Percentiles rank a stretch among this genome's conserved stretches.
phyloP scores from a whole-genome alignment of 2,329 filamentous ascomycete genomes.

The Furcasterigmium sp. region DNA sequence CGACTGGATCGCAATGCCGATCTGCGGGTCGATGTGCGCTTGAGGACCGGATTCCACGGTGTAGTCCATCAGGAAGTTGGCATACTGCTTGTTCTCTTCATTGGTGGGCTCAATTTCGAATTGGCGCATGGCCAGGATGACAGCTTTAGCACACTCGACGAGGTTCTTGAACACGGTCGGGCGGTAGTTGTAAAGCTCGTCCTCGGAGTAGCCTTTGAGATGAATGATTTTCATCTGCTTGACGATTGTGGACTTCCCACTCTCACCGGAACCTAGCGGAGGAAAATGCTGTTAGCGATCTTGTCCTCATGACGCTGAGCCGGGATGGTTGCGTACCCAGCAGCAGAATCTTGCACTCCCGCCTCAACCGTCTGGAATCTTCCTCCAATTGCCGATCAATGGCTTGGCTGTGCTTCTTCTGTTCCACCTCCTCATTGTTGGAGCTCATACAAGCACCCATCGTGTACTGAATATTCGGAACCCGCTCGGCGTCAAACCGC shows the following conservation, averaged over 20 bases:
- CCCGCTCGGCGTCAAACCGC: not conserved
- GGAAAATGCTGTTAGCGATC: conserved; percentile 4
- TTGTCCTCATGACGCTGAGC: not conserved
- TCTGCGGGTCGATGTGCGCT: conserved; percentile 71
- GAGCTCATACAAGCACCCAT: conserved; percentile 97
- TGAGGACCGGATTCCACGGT: conserved; percentile 87
- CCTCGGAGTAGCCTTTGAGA: conserved; percentile 91
- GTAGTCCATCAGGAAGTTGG: conserved; percentile 80
- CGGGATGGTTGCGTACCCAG: conserved; percentile 65
- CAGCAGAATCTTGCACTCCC: conserved; percentile 98
- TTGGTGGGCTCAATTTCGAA: conserved; percentile 78
- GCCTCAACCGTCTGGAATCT: conserved; percentile 83
- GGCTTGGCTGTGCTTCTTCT: conserved; percentile 93
- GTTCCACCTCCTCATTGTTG: conserved; percentile 78
- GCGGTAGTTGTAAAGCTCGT: conserved; percentile 90
- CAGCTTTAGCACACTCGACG: conserved; percentile 90
- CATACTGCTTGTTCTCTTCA: conserved; percentile 66
- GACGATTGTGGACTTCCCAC: conserved; percentile 97
- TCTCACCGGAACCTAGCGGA: conserved; percentile 83
- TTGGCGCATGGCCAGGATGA: conserved; percentile 87
- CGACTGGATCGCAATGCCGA: conserved; percentile 77
- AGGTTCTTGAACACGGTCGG: conserved; percentile 98
- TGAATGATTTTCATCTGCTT: conserved; percentile 99
- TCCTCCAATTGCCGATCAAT: conserved; percentile 94
- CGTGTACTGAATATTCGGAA: conserved; percentile 28